Evolutionary conservation across 108 stramenopile genomes (phyloP).

Genomic region (Bacterosira constricta): DNA sequence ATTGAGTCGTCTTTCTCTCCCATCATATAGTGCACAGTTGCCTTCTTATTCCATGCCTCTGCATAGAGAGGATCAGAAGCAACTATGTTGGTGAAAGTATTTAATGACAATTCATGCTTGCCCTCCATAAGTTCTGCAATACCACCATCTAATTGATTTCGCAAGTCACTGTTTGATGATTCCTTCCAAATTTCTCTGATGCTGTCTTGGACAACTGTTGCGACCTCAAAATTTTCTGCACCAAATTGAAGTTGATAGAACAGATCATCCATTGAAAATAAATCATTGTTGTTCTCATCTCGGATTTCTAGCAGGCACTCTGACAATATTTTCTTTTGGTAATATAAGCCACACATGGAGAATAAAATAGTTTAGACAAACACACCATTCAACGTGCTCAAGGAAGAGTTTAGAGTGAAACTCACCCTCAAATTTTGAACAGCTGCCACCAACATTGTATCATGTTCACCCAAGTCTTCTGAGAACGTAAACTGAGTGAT

Average conservation of each 20-base stretch:
- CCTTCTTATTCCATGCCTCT: conserved; percentile 76
- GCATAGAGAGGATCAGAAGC: conserved; percentile 65
- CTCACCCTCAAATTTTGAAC: conserved; percentile 24
- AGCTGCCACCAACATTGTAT: neutral
- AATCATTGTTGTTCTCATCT: conserved; percentile 20
- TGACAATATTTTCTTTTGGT: conserved; percentile 37
- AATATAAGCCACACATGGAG: conserved; percentile 17
- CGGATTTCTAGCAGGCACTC: conserved; percentile 21
- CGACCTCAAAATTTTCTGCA: conserved; percentile 54
- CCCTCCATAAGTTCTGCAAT: conserved; percentile 60
- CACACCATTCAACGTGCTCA: neutral
- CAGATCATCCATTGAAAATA: conserved; percentile 60
- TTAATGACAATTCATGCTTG: conserved; percentile 59
- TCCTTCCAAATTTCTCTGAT: conserved; percentile 81
- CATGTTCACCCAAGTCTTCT: conserved; percentile 53
- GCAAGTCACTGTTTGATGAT: conserved; percentile 44
- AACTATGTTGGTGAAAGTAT: conserved; percentile 51
- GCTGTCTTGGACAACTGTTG: conserved; percentile 55
- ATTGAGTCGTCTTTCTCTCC: conserved; percentile 62
- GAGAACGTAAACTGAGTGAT: conserved; percentile 57
- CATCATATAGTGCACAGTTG: conserved; percentile 53
- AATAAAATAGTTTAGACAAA: neutral
- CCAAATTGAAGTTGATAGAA: conserved; percentile 46
- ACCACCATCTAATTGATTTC: conserved; percentile 60
- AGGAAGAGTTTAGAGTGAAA: neutral